Evolutionary conservation across 1,284 basidiomycete genomes (phyloP).

Genomic region (Clitocybe nebularis): DNA sequence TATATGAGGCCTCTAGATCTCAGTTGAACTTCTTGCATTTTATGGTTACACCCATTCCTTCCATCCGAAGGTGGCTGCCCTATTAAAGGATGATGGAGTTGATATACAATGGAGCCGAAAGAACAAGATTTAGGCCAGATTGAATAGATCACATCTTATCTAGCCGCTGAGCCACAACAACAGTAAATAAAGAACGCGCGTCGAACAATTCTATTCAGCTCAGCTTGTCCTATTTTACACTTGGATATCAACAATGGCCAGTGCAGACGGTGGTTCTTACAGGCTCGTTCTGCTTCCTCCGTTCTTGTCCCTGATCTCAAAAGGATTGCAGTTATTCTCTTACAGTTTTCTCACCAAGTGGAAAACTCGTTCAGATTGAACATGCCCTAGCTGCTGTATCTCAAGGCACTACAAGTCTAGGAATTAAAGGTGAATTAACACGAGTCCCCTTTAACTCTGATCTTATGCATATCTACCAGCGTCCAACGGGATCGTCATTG

Average conservation of each 20-base stretch:
- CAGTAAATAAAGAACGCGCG: slow-evolving; percentile 20
- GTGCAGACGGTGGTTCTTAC: slow-evolving; percentile 76
- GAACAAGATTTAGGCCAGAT: no score
- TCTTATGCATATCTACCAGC: slow-evolving; percentile 47
- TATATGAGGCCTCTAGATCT: no score
- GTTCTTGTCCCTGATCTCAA: slow-evolving; percentile 17
- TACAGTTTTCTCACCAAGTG: slow-evolving; percentile 98
- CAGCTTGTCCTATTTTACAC: slow-evolving; percentile 18
- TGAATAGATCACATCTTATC: neutral
- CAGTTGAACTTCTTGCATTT: no score
- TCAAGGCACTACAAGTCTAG: slow-evolving; percentile 95
- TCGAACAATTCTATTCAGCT: slow-evolving; percentile 13
- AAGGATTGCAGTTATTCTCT: slow-evolving; percentile 80
- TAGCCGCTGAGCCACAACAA: slow-evolving; percentile 2
- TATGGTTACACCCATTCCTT: no score
- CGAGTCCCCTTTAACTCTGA: slow-evolving; percentile 14
- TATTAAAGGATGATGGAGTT: no score
- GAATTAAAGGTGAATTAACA: slow-evolving; percentile 83
- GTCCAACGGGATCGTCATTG: slow-evolving; percentile 97
- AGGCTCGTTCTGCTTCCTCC: slow-evolving; percentile 42
- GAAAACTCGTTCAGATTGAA: slow-evolving; percentile 98
- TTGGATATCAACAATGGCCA: slow-evolving; percentile 47
- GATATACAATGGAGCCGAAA: no score
- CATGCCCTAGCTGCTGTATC: slow-evolving; percentile 97
- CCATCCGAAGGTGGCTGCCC: no score